A percentile compares a stretch with the other conserved stretches of the same genome.
Conservation (phyloP, 148 eudicot species). For the Pouteria glomerata region DNA sequence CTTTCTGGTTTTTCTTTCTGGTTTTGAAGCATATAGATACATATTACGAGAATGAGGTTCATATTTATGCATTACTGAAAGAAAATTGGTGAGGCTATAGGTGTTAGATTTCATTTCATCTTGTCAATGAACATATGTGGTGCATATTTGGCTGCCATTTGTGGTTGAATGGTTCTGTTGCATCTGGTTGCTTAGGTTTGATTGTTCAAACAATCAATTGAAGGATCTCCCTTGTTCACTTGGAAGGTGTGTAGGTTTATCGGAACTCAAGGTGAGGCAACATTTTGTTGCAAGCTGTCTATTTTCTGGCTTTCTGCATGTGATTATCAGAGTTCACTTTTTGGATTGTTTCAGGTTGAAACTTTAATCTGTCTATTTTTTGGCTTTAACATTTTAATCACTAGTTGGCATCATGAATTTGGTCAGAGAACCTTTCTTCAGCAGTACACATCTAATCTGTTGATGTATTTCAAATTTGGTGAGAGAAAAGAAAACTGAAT, state of each 20-base stretch:
- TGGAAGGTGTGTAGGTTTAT: constrained; percentile 63
- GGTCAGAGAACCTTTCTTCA: background rate
- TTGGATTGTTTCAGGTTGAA: constrained; percentile 8
- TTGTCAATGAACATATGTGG: background rate
- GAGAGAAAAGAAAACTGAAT: too few species aligned
- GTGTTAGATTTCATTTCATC: background rate
- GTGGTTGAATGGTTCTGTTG: constrained; percentile 8
- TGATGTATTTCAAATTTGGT: constrained; percentile 2
- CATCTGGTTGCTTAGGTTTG: constrained; percentile 51
- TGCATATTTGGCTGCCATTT: background rate
- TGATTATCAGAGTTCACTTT: background rate
- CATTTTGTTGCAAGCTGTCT: background rate
- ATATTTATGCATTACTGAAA: background rate
- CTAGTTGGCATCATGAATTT: background rate
- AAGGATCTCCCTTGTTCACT: constrained; percentile 64
- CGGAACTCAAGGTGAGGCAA: constrained; percentile 72
- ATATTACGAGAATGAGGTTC: constrained; percentile 1
- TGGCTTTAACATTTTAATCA: too few species aligned
- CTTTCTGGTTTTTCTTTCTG: background rate
- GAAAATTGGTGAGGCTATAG: background rate
- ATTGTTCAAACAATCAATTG: constrained; percentile 87
- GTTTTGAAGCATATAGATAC: background rate
- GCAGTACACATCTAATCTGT: constrained; percentile 5
- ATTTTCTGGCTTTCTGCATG: background rate
- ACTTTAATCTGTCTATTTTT: background rate